These are phyloP conservation scores for Citrus inodora DNA, from an alignment of 345 rosid species.

Conservation along the genomic window DNA sequence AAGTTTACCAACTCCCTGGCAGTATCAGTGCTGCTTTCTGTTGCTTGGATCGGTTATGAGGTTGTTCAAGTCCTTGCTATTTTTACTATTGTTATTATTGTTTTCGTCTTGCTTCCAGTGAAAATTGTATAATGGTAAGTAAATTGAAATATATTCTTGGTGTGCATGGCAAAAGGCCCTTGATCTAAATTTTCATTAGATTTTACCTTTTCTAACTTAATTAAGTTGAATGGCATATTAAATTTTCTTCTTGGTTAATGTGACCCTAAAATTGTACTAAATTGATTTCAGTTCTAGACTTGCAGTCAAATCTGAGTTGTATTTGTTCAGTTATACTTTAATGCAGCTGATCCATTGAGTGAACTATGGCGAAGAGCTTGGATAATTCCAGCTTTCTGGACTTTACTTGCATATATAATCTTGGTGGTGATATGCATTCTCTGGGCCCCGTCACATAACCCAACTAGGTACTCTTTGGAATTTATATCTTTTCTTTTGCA, in stretches of 20 bases:
- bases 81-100: not conserved
- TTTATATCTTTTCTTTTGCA: not conserved
- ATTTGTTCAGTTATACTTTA: slow-evolving; percentile 40
- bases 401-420: slow-evolving; percentile 40
- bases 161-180: not conserved
- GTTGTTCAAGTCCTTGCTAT: slow-evolving; percentile 16
- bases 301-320: slow-evolving; percentile 2
- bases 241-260: not conserved
- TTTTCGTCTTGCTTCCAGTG: not conserved
- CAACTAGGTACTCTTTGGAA: slow-evolving; percentile 32
- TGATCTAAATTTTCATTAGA: not conserved
- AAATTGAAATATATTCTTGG: not conserved
- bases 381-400: slow-evolving; percentile 57
- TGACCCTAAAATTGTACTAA: not conserved
- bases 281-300: not conserved
- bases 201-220: not conserved
- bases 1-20: slow-evolving; percentile 52
- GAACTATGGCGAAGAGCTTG: slow-evolving; percentile 48
- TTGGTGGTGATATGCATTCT: slow-evolving; percentile 43
- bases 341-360: slow-evolving; percentile 50
- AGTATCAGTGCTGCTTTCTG: slow-evolving; percentile 42
- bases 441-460: slow-evolving; percentile 45
- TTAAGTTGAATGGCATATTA: not conserved
- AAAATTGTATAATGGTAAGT: not conserved
- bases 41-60: slow-evolving; percentile 55